phyloP scores from a whole-genome alignment of 2,329 filamentous ascomycete genomes.

The Pseudogymnoascus sp. region DNA sequence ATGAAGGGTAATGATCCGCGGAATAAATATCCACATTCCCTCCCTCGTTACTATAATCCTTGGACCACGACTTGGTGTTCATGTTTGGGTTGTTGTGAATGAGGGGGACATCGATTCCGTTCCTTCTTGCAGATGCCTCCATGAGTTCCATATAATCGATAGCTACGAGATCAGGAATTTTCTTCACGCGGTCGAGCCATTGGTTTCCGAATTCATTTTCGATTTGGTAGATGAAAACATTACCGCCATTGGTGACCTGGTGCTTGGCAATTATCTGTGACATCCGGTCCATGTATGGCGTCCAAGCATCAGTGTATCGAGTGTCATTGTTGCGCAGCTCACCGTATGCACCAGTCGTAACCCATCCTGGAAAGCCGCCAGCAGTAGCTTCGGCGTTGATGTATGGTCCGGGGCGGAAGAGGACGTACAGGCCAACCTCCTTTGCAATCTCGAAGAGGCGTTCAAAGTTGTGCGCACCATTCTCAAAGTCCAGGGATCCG shows the following conservation, averaged over 20 bases:
- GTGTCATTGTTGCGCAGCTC: slow-evolving; percentile 46
- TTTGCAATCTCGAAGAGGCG: slow-evolving; percentile 47
- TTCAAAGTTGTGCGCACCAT: slow-evolving; percentile 47
- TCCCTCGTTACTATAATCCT: slow-evolving; percentile 49
- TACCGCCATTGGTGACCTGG: slow-evolving; percentile 51
- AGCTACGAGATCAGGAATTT: slow-evolving; percentile 42
- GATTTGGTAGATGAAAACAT: slow-evolving; percentile 50
- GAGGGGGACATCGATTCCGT: slow-evolving; percentile 53
- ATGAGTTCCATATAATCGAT: slow-evolving; percentile 53
- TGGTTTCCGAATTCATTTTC: slow-evolving; percentile 50
- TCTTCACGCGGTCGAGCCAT: slow-evolving; percentile 37
- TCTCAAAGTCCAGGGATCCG: slow-evolving; percentile 44
- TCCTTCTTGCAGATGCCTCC: slow-evolving; percentile 46
- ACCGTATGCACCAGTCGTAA: slow-evolving; percentile 55
- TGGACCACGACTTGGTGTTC: slow-evolving; percentile 52
- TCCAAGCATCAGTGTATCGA: slow-evolving; percentile 48
- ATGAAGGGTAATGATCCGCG: slow-evolving; percentile 49
- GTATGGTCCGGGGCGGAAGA: slow-evolving; percentile 54
- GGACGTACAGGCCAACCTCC: slow-evolving; percentile 48
- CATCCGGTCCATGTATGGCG: slow-evolving; percentile 46
- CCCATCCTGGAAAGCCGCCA: slow-evolving; percentile 57
- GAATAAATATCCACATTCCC: slow-evolving; percentile 52
- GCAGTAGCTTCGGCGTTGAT: slow-evolving; percentile 59
- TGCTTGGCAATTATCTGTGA: slow-evolving; percentile 46
- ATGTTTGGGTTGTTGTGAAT: slow-evolving; percentile 56